Conservation (phyloP, 2,329 filamentous ascomycete species). For the Trichoderma brevicompactum region DNA sequence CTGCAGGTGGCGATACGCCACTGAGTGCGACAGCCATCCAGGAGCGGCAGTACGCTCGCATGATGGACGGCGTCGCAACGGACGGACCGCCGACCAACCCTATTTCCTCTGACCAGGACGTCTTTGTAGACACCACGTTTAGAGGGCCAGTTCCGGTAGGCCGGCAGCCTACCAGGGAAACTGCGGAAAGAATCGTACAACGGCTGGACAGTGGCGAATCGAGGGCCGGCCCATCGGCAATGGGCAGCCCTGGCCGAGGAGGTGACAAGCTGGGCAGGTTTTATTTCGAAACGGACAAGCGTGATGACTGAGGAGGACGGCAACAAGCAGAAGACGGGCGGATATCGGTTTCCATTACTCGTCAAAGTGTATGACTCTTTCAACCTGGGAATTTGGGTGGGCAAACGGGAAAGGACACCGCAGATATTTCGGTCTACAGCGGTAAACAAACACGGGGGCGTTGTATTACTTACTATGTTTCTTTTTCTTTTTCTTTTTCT, state of each 20-base stretch:
- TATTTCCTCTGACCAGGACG: conserved; percentile 54
- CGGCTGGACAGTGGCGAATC: conserved; percentile 58
- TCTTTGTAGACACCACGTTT: conserved; percentile 68
- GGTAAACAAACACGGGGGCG: conserved; percentile 12
- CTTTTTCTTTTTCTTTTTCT: not conserved
- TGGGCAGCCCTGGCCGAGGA: conserved; percentile 51
- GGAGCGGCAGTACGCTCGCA: conserved; percentile 63
- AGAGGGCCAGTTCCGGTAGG: conserved; percentile 57
- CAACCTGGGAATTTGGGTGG: conserved; percentile 1
- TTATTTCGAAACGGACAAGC: conserved; percentile 60
- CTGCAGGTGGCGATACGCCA: conserved; percentile 47
- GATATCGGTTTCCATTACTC: not conserved
- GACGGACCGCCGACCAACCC: conserved; percentile 56
- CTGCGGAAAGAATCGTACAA: conserved; percentile 67
- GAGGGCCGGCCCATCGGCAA: conserved; percentile 42
- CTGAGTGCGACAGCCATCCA: conserved; percentile 52
- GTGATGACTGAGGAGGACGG: not conserved
- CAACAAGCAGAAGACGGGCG: no score
- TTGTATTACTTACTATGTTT: conserved; percentile 11
- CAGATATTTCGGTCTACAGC: conserved; percentile 8
- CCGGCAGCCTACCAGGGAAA: conserved; percentile 49
- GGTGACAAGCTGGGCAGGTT: conserved; percentile 59
- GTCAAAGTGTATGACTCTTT: conserved; percentile 1
- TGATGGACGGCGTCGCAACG: conserved; percentile 67
- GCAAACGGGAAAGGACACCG: conserved; percentile 12